Conservation (phyloP, 257 asterid genomes). For the Dorcoceras hygrometricum region DNA sequence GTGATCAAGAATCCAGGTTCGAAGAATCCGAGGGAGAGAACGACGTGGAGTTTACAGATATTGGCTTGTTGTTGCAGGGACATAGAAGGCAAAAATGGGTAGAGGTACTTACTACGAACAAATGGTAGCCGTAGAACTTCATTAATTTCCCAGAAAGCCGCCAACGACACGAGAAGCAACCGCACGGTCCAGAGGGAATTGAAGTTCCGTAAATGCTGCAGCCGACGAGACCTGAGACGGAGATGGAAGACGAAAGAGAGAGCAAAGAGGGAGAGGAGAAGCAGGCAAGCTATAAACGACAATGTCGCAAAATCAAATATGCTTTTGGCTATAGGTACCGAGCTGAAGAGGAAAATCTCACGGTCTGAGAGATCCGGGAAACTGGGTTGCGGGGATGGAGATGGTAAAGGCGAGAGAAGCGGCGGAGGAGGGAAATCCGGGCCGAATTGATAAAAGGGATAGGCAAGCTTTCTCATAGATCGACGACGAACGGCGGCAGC, state of each 20-base stretch:
- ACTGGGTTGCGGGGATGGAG: not conserved
- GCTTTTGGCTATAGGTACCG: conserved; percentile 31
- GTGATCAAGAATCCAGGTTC: conserved; percentile 71
- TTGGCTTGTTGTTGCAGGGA: conserved; percentile 46
- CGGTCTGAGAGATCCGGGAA: conserved; percentile 6
- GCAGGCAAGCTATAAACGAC: conserved; percentile 29
- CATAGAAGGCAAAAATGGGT: conserved; percentile 33
- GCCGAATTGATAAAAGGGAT: conserved; percentile 20
- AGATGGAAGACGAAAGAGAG: conserved; percentile 45
- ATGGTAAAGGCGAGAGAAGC: conserved; percentile 1
- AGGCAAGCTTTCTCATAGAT: conserved; percentile 53
- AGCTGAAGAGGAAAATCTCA: conserved; percentile 10
- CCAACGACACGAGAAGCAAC: conserved; percentile 51
- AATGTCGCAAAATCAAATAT: conserved; percentile 45
- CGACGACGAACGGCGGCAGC: conserved; percentile 25
- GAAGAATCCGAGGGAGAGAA: conserved; percentile 61
- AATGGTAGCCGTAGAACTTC: conserved; percentile 52
- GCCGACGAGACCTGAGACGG: conserved; percentile 39
- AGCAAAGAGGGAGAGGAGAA: conserved; percentile 53
- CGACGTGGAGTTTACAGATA: conserved; percentile 61
- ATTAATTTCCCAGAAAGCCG: conserved; percentile 45
- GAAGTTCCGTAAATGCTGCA: conserved; percentile 49
- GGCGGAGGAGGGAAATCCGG: conserved; percentile 20
- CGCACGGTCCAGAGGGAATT: conserved; percentile 66
- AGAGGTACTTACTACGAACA: conserved; percentile 29